A percentile compares a stretch with the other conserved stretches of the same genome.
Evolutionary conservation across 176 grass and related monocot genomes (phyloP).

Genomic region (Puya raimondii): DNA sequence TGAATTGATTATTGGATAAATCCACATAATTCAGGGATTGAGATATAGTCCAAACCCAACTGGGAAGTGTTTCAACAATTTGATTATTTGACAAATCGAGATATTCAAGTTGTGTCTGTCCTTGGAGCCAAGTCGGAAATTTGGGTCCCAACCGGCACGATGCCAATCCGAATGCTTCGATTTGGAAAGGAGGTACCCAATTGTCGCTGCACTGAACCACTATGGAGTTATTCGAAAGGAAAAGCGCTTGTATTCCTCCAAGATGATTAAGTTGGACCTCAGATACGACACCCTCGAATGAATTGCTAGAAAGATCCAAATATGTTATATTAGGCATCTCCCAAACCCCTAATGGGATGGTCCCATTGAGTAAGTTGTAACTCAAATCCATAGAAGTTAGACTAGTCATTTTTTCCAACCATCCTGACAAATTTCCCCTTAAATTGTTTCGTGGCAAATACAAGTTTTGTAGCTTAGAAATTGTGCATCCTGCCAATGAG

Average conservation of each 20-base stretch:
- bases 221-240: not conserved
- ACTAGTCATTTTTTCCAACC: not conserved
- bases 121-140: constrained; percentile 28
- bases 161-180: not conserved
- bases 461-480: not conserved
- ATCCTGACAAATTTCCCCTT: constrained; percentile 5
- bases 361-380: not conserved
- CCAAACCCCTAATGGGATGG: not conserved
- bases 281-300: not conserved
- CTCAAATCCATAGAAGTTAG: not conserved
- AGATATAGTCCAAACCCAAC: constrained; percentile 30
- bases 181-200: constrained; percentile 4
- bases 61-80: constrained; percentile 11
- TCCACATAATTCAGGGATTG: not conserved
- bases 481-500: not conserved
- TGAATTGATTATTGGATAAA: constrained; percentile 20
- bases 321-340: not conserved
- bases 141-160: constrained; percentile 18
- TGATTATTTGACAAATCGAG: constrained; percentile 13
- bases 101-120: not conserved
- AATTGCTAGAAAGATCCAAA: not conserved
- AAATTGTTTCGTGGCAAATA: not conserved
- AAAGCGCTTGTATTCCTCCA: not conserved
- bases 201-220: not conserved
- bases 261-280: not conserved